These are phyloP conservation scores for Fusarium abutilonis DNA, from an alignment of 2,329 filamentous ascomycete genomes.

Conservation along the genomic window DNA sequence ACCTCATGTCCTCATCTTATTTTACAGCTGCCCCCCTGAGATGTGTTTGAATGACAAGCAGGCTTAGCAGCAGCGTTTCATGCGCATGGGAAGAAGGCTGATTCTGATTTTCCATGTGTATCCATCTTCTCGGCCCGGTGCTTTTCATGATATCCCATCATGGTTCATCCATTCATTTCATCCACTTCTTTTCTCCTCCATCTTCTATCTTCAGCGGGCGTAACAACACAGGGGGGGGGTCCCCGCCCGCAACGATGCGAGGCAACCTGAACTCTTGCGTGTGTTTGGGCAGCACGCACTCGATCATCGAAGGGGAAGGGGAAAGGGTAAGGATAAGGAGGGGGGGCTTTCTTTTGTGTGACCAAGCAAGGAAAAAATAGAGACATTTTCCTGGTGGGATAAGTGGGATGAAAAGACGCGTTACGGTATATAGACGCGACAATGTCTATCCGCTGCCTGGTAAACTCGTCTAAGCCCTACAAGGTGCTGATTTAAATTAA, in stretches of 20 bases:
- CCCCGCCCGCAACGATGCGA: slow-evolving; percentile 33
- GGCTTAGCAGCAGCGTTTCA: no score
- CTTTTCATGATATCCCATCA: neutral
- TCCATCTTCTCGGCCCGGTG: slow-evolving; percentile 7
- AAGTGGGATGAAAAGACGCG: slow-evolving; percentile 23
- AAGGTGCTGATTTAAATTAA: slow-evolving; percentile 21
- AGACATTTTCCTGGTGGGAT: slow-evolving; percentile 11
- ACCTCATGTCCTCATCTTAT: slow-evolving; percentile 18
- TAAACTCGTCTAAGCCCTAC: slow-evolving; percentile 30
- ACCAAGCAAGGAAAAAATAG: neutral
- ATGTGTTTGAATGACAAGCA: no score
- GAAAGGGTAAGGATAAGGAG: neutral
- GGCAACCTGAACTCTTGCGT: slow-evolving; percentile 18
- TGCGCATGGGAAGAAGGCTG: neutral
- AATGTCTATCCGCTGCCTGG: slow-evolving; percentile 6
- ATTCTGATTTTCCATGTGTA: no score
- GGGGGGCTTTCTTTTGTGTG: slow-evolving; percentile 7
- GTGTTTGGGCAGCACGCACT: slow-evolving; percentile 19
- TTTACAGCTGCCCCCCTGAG: slow-evolving; percentile 1
- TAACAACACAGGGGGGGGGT: slow-evolving; percentile 8
- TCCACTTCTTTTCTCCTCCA: neutral
- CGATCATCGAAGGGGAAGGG: slow-evolving; percentile 6
- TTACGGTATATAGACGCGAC: slow-evolving; percentile 12
- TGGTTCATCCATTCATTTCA: slow-evolving; percentile 1
- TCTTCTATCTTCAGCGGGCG: slow-evolving; percentile 23